phyloP scores from a whole-genome alignment of 2,329 filamentous ascomycete genomes.

The Thielaviopsis populi region DNA sequence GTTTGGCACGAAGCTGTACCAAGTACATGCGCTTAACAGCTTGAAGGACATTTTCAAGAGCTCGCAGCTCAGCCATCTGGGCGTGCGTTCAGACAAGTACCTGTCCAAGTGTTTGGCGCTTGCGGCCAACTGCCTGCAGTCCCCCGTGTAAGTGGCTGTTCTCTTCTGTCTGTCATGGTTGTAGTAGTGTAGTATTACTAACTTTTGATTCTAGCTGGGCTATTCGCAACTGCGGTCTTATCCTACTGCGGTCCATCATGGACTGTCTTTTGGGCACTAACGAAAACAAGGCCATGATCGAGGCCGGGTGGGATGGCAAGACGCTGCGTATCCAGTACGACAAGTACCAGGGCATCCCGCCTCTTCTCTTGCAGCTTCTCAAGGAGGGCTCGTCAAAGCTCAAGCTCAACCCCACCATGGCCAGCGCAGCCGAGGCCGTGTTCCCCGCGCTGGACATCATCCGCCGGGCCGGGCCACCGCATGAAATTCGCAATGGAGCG shows the following conservation, averaged over 20 bases:
- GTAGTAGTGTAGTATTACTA: background rate
- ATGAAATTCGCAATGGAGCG: conserved; percentile 38
- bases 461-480: conserved; percentile 53
- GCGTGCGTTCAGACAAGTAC: conserved; percentile 56
- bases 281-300: conserved; percentile 50
- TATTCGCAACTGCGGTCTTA: conserved; percentile 81
- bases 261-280: conserved; percentile 63
- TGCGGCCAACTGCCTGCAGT: conserved; percentile 66
- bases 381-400: conserved; percentile 34
- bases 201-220: conserved; percentile 50
- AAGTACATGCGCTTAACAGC: conserved; percentile 91
- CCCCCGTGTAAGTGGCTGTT: conserved; percentile 47
- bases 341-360: conserved; percentile 50
- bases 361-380: conserved; percentile 49
- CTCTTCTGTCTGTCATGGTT: conserved; percentile 5
- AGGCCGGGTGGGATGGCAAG: conserved; percentile 47
- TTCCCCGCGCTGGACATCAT: conserved; percentile 76
- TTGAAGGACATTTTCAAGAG: conserved; percentile 84
- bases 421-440: conserved; percentile 48
- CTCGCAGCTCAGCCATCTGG: conserved; percentile 57
- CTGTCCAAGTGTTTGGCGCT: conserved; percentile 60
- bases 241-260: conserved; percentile 75
- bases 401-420: conserved; percentile 24
- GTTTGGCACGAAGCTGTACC: conserved; percentile 56
- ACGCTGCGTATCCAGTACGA: conserved; percentile 53